Evolutionary conservation across 2,329 filamentous ascomycete species (phyloP), one percentile per base, ranked within the genome.

Genomic region (Fusarium liriodendri): DNA sequence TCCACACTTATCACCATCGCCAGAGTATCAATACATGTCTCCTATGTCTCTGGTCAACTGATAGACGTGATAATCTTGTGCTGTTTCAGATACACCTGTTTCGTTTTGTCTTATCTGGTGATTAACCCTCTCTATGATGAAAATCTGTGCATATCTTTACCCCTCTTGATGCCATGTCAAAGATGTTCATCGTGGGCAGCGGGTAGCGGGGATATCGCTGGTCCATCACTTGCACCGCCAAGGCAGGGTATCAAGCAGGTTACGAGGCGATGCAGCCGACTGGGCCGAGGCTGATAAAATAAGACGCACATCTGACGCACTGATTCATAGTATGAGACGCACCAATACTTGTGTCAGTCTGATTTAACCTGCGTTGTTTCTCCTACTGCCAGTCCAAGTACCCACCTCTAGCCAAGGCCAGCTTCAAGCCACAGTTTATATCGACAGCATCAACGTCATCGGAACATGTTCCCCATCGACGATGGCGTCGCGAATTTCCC

Each of bases 391-490:
- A 18, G 14, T 32, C 20, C n/a, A 32, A 47, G 58, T 57, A 40
- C 61, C 72, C 72, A 74, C 72, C 32, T 55, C 35, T 22, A 66
- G 61, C 47, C 68, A 74, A 74, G 71, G 68, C 62, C 59, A 45
- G 61, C 47, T 38, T 72, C 64, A 71, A 71, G 65, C 58, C 58
- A 68, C 57, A 62, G 27, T 65, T 50, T 62, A 64, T 47, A 69
- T 54, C 27, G 37, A 62, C 40, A 55, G 37, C 45, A 50, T 62
- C 27, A 71, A 75, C 72, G 72, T 75, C 72, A 75, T 75, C 70
- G 52, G 58, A 60, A 64, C 62, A 63, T 20, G 58, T 62, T 63
- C 66, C 55, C 47, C 60, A 75, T 75, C 61, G 50, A 73, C 33
- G 32, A 71, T 75, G 50, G 73, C 70, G 67, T 66, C 50, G 70